Evolutionary conservation across 768 basidiomycete species (phyloP).

Genomic region (Kwoniella dejecticola): DNA sequence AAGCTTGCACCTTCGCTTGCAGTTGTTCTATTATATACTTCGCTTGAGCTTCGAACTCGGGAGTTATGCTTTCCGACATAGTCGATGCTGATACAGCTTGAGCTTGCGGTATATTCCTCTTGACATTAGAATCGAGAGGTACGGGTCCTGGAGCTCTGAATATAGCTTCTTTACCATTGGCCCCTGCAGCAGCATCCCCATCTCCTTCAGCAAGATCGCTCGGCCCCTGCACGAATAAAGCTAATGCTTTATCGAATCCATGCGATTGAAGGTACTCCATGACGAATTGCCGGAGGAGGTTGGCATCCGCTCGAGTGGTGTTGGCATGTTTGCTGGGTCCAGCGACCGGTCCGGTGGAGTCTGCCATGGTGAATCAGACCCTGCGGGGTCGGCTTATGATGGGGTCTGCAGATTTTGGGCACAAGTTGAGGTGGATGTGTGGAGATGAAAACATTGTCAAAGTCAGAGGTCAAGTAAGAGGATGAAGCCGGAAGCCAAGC

Average conservation of each 20-base stretch:
- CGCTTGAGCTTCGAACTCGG: slow-evolving; percentile 54
- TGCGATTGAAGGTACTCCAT: slow-evolving; percentile 51
- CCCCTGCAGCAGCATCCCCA: slow-evolving; percentile 6
- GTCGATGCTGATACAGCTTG: slow-evolving; percentile 48
- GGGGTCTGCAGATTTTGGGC: background rate
- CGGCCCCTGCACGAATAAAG: slow-evolving; percentile 29
- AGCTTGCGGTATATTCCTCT: slow-evolving; percentile 54
- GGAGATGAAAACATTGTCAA: background rate
- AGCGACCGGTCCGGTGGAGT: slow-evolving; percentile 28
- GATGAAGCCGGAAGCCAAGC: no score
- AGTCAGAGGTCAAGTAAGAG: no score
- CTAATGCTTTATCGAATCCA: slow-evolving; percentile 46
- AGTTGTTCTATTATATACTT: slow-evolving; percentile 51
- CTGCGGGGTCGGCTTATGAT: no score
- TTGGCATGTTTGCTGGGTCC: slow-evolving; percentile 33
- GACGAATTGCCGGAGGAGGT: slow-evolving; percentile 43
- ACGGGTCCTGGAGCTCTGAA: slow-evolving; percentile 44
- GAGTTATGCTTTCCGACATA: slow-evolving; percentile 45
- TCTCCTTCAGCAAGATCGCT: slow-evolving; percentile 17
- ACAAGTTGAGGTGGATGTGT: background rate
- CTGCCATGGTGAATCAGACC: slow-evolving; percentile 24
- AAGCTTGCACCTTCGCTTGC: slow-evolving; percentile 42
- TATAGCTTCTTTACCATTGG: slow-evolving; percentile 36
- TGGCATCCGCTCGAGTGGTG: slow-evolving; percentile 31
- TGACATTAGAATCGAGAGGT: slow-evolving; percentile 45